Evolutionary conservation across 768 basidiomycete genomes (phyloP), one percentile per base, ranked within the genome.

Genomic region (Sistotremastrum niveocremeum): DNA sequence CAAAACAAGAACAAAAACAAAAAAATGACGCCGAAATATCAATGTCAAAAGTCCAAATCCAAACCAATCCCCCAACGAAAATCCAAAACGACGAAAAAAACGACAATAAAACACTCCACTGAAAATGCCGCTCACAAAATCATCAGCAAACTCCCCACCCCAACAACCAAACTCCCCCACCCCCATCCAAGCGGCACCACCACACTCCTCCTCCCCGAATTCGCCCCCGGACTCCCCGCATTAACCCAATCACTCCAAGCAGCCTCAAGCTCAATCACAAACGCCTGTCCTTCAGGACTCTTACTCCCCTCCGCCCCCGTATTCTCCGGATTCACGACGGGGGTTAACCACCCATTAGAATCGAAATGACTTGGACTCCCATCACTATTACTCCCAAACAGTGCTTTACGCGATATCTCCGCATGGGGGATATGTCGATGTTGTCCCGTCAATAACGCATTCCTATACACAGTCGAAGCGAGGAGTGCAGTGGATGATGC

Each of bases 231-330:
- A 3, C 71, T 62, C 0, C 82, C 81, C 31, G 58, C 69, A 1
- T 62, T 65, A 1, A 72, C 68, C 84, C 86, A 89, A 52, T 88
- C 87, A 38, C 70, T 65, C 69, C 78, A 84, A 4, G 83, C 82
- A 1, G 84, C 73, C 48, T 87, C 69, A 62, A 90, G 68, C 56
- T 79, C 70, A 4, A 91, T 58, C 7, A 84, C 74, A 59, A 93
- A 93, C 5, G 82, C 84, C 63, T 91, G 71, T 0, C 70, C 79
- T 59, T 93, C 89, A 2, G 88, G 74, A 49, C 81, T 84, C 20
- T 74, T 20, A 0, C 60, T 48, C 0, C 82, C 80, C 49, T 72
- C 47, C 2, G 50, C 7, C 0, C 65, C 63, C 54, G 69, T 79
- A 2, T 65, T 57, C 45, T 81, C 58, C 0, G 89, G 88, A 55